phyloP scores from a whole-genome alignment of 176 grass and related monocot species.

The Puya raimondii region DNA sequence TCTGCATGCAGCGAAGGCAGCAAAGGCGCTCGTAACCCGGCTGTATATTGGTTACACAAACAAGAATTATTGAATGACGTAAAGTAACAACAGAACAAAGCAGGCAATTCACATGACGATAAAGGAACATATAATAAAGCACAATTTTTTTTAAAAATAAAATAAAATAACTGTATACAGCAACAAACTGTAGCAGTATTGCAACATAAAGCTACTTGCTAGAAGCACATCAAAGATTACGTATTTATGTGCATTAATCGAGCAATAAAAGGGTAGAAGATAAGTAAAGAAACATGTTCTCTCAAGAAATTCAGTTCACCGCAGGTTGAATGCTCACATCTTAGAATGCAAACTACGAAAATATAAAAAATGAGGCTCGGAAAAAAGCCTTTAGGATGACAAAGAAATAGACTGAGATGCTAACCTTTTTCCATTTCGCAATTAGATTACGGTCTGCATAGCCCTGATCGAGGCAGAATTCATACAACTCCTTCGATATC shows the following conservation, averaged over 20 bases:
- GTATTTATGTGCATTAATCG: no score
- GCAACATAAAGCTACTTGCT: no score
- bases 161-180: no score
- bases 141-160: no score
- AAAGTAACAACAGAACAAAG: not conserved
- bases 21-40: constrained; percentile 73
- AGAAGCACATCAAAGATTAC: no score
- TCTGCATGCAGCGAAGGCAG: constrained; percentile 74
- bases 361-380: not conserved
- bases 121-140: no score
- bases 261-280: no score
- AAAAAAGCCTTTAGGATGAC: not conserved
- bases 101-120: not conserved
- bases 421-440: constrained; percentile 93
- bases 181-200: no score
- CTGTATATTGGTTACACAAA: constrained; percentile 16
- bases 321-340: not conserved
- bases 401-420: not conserved
- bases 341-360: not conserved
- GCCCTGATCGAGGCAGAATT: constrained; percentile 82
- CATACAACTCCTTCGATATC: constrained; percentile 85
- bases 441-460: constrained; percentile 81
- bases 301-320: not conserved
- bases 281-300: no score
- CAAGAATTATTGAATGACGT: not conserved